Conservation (phyloP, 1,284 basidiomycete genomes). For the Porogramme epimiltina region DNA sequence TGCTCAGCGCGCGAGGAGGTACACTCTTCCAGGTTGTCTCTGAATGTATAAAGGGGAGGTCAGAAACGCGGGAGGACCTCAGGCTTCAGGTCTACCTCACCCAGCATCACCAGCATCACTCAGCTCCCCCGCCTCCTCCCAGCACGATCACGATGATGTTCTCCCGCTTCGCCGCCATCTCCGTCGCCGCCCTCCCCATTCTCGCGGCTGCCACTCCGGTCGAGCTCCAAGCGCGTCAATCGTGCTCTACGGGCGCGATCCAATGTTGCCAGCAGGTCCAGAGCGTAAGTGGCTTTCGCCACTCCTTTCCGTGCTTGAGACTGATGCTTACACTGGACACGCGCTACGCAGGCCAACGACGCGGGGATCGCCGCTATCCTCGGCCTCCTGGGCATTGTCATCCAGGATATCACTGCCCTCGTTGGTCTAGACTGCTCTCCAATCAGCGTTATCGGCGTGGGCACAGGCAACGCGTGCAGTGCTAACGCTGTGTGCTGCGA, state of each 20-base stretch:
- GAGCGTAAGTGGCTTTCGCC: slow-evolving; percentile 12
- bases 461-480: slow-evolving; percentile 11
- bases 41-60: slow-evolving; percentile 5
- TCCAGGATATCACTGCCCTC: slow-evolving; percentile 15
- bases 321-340: too few species aligned
- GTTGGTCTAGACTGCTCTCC: slow-evolving; percentile 27
- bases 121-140: slow-evolving; percentile 4
- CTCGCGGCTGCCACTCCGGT: slow-evolving; percentile 33
- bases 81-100: slow-evolving; percentile 10
- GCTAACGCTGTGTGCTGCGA: slow-evolving; percentile 24
- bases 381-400: slow-evolving; percentile 22
- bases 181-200: slow-evolving; percentile 24
- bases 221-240: too few species aligned
- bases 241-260: slow-evolving; percentile 23
- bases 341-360: not conserved
- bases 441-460: slow-evolving; percentile 23
- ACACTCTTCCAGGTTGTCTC: too few species aligned
- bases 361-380: slow-evolving; percentile 1
- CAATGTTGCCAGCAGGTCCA: slow-evolving; percentile 27
- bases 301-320: too few species aligned
- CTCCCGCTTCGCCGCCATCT: slow-evolving; percentile 16
- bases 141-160: slow-evolving; percentile 19
- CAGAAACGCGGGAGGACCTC: not conserved
- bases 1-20: too few species aligned
- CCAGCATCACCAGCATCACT: slow-evolving; percentile 2